Percentiles rank a stretch among this genome's conserved stretches.
Evolutionary conservation across 2,329 filamentous ascomycete species (phyloP).

Genomic region (Camillea tinctor): DNA sequence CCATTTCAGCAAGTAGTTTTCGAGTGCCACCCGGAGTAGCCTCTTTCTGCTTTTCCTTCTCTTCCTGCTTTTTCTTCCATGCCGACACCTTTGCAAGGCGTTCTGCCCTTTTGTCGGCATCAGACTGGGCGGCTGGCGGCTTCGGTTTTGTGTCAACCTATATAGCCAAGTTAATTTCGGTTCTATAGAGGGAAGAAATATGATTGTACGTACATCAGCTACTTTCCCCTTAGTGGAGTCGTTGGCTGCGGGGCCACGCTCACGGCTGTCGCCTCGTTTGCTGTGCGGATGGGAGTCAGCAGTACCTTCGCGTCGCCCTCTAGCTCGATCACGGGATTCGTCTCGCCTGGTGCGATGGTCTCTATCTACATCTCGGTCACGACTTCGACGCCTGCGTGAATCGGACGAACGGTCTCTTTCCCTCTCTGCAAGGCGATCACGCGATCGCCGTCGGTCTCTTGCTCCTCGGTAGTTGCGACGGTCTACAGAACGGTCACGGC

Average conservation of each 20-base stretch:
- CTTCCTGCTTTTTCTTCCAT: constrained; percentile 89
- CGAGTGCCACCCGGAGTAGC: constrained; percentile 63
- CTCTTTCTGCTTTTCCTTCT: constrained; percentile 71
- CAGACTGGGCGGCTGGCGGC: constrained; percentile 53
- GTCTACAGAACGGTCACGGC: constrained; percentile 69
- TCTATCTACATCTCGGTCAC: constrained; percentile 54
- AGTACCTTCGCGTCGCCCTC: constrained; percentile 66
- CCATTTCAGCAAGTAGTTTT: constrained; percentile 71
- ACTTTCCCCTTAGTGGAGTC: constrained; percentile 49
- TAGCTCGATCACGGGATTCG: constrained; percentile 66
- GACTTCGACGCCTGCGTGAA: constrained; percentile 58
- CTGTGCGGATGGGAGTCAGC: constrained; percentile 67
- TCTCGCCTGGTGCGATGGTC: constrained; percentile 70
- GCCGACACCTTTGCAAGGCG: constrained; percentile 79
- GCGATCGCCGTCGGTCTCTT: constrained; percentile 64
- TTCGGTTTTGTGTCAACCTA: constrained; percentile 54
- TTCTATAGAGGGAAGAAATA: neutral
- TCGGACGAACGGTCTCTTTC: constrained; percentile 56
- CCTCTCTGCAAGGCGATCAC: constrained; percentile 54
- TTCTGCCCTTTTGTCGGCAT: constrained; percentile 77
- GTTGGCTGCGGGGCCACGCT: constrained; percentile 49
- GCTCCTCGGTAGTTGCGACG: constrained; percentile 56
- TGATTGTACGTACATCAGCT: constrained; percentile 52
- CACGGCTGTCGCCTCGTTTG: constrained; percentile 63
- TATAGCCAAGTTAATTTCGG: constrained; percentile 13